A percentile compares a stretch with the other conserved stretches of the same genome.
Evolutionary conservation across 441 rosid species (phyloP).

Genomic region (Gossypium aridum): DNA sequence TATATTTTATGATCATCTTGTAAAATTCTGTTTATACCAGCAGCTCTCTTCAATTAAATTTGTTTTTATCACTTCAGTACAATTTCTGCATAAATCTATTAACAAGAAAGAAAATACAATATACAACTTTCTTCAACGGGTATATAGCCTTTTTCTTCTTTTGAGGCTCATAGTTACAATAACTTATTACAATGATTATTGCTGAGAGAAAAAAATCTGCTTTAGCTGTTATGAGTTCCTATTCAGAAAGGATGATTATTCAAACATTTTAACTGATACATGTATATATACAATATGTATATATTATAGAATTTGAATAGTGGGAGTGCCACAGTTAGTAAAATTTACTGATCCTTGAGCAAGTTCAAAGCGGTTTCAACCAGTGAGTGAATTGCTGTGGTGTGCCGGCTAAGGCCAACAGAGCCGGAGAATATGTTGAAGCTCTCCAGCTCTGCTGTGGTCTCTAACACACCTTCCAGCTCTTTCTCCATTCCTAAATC

Average conservation of each 20-base stretch:
- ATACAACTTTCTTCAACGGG: not conserved
- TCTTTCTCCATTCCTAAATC: constrained; percentile 52
- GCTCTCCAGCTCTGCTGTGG: constrained; percentile 82
- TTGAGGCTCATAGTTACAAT: not conserved
- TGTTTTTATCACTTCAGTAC: not conserved
- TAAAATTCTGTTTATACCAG: not conserved
- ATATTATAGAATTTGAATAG: constrained; percentile 6
- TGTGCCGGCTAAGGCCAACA: constrained; percentile 74
- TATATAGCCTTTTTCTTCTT: not conserved
- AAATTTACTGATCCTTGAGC: constrained; percentile 27
- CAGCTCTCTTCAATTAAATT: not conserved
- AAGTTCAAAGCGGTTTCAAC: constrained; percentile 54
- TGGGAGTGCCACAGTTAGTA: not conserved
- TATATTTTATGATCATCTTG: not conserved
- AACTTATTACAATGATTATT: constrained; percentile 1
- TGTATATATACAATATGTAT: not conserved
- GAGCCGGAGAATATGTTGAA: constrained; percentile 82
- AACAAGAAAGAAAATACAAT: not conserved
- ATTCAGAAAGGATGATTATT: constrained; percentile 9
- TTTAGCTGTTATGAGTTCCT: not conserved
- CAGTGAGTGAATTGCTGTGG: constrained; percentile 56
- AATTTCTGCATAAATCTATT: not conserved
- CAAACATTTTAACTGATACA: not conserved
- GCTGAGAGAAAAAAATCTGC: constrained; percentile 11
- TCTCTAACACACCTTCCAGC: constrained; percentile 62